Evolutionary conservation across 177 flowering plant genomes (phyloP).

Genomic region (Vitis hybrid): DNA sequence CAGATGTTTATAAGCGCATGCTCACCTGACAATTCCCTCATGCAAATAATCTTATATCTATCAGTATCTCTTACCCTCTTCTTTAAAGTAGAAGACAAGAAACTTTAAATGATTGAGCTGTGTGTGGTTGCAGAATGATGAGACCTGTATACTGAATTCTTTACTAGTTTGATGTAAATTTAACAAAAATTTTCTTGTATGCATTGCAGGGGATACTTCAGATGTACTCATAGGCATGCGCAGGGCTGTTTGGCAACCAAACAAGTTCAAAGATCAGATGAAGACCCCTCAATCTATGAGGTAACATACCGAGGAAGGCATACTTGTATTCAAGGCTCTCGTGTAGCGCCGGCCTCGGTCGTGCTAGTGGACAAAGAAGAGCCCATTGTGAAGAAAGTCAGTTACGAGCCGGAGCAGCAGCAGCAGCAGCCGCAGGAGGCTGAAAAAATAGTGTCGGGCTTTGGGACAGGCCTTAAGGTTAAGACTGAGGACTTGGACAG

Average conservation of each 20-base stretch:
- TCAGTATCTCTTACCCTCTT: too few species aligned
- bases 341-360: background rate
- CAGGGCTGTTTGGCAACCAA: constrained; percentile 62
- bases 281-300: constrained; percentile 44
- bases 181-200: background rate
- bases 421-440: constrained; percentile 10
- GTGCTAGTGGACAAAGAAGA: background rate
- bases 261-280: constrained; percentile 54
- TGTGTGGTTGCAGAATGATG: too few species aligned
- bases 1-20: too few species aligned
- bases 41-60: too few species aligned
- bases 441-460: background rate
- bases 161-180: background rate
- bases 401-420: too few species aligned
- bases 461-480: constrained; percentile 22
- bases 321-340: constrained; percentile 38
- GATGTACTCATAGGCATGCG: constrained; percentile 51
- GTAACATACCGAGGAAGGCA: constrained; percentile 50
- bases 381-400: background rate
- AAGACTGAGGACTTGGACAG: constrained; percentile 31
- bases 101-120: too few species aligned
- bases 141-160: too few species aligned
- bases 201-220: constrained; percentile 51
- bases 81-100: too few species aligned
- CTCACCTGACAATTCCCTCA: too few species aligned